phyloP scores from a whole-genome alignment of 768 basidiomycete species.

The Amanita exitialis region DNA sequence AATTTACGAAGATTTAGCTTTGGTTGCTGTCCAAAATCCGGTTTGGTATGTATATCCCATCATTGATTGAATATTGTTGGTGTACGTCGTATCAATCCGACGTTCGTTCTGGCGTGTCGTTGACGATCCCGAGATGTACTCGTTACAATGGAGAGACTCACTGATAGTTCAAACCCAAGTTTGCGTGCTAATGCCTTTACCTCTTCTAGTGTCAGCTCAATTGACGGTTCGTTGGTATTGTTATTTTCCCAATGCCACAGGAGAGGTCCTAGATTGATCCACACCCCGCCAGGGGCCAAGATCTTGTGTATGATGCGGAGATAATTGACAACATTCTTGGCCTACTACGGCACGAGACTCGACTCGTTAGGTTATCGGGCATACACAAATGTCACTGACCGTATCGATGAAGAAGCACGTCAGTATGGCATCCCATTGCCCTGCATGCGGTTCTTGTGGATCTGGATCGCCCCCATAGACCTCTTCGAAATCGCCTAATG shows the following conservation, averaged over 20 bases:
- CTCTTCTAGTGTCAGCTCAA: conserved; percentile 88
- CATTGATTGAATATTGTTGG: conserved; percentile 73
- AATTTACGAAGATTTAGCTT: conserved; percentile 12
- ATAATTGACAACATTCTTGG: conserved; percentile 88
- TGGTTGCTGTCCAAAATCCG: conserved; percentile 73
- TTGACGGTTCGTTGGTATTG: conserved; percentile 62
- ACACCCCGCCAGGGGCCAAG: conserved; percentile 77
- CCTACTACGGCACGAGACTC: conserved; percentile 30
- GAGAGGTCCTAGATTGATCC: conserved; percentile 90
- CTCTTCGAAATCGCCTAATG: conserved; percentile 79
- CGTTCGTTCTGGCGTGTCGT: conserved; percentile 54
- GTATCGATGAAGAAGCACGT: conserved; percentile 99
- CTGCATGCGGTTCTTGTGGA: conserved; percentile 56
- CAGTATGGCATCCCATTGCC: conserved; percentile 80
- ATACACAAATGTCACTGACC: conserved; percentile 28
- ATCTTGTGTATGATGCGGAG: conserved; percentile 79
- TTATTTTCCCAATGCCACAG: conserved; percentile 99
- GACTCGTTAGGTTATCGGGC: background rate
- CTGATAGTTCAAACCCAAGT: conserved; percentile 78
- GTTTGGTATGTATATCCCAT: conserved; percentile 78
- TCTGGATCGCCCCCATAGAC: conserved; percentile 57
- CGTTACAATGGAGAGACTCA: conserved; percentile 22
- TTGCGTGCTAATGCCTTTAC: conserved; percentile 62
- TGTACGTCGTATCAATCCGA: conserved; percentile 77
- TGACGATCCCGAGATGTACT: background rate